Base-by-base conservation (phyloP, 2,329 filamentous ascomycete species). In the Cadophora luteo-olivacea region DNA sequence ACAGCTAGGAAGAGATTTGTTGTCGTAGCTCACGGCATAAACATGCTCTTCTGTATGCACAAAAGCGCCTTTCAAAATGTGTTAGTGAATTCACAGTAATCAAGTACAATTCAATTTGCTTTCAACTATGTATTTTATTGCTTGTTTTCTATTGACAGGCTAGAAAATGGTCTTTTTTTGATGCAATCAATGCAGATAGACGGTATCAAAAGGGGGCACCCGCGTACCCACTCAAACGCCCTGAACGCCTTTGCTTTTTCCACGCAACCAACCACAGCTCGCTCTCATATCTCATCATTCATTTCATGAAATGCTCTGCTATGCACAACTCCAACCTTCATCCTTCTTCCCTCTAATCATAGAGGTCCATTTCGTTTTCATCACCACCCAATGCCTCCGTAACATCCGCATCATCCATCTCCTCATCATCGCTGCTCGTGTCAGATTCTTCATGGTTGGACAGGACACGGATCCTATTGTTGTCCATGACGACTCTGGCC, bases 361-460 rank as follows among this genome's bases (percentile, higher is more conserved):
- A 84, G 60, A 84, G 81, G 67, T 89, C 87, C 76, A 88, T 84
- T 60, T 89, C 88, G 84, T 88, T 88, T 67, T 84, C 82, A 75
- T 89, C 85, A 12, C 82, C 84, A 52, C 83, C 82, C 55, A 92
- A 82, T 75, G 90, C 89, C 82, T 87, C 85, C 9, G 79, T 82
- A 48, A 83, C 85, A 69, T 86, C 70, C 87, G 84, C 82, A n/a
- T 85, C 70, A 87, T 85, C 82, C 19, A 84, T 82, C 61, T 84
- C 82, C 71, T 97, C 93, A 14, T 92, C 90, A 22, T 91, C 82
- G 0, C 91, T 92, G 76, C 93, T 91, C 1, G 91, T 89, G 12
- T 93, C 92, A 14, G 87, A 85, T 69, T 93, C 91, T 8, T 90
- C 89, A 25, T 98, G 96, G 80, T 99, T 98, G 7, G 94, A 85